Conservation (phyloP, 768 basidiomycete genomes). For the Candolleomyces efflorescens region DNA sequence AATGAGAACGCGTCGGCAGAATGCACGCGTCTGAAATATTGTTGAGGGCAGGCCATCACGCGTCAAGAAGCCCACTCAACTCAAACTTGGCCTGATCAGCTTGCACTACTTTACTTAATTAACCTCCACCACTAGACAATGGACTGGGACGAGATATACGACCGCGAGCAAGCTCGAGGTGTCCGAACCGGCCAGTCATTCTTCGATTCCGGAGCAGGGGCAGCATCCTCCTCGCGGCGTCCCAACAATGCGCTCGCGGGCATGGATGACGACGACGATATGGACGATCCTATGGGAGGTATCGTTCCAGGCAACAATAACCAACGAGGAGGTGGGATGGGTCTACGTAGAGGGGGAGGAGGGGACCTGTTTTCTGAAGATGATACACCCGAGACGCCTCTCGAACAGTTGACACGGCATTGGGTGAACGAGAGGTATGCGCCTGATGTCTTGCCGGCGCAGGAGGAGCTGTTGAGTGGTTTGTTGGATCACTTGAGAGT, state of each 20-base stretch:
- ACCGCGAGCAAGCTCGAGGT: neutral
- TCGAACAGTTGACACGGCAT: conserved; percentile 69
- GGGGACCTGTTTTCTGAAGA: neutral
- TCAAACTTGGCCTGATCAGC: neutral
- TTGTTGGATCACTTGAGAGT: conserved; percentile 74
- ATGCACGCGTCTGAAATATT: neutral
- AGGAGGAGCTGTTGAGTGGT: conserved; percentile 60
- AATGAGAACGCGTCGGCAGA: neutral
- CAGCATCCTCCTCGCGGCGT: neutral
- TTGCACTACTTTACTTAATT: neutral
- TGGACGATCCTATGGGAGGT: too few relatives aligned
- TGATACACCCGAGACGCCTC: conserved; percentile 43
- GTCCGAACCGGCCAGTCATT: neutral
- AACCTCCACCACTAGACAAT: neutral
- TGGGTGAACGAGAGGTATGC: conserved; percentile 87
- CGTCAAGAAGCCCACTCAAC: conserved; percentile 11
- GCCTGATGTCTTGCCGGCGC: conserved; percentile 73
- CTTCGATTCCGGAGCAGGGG: too few relatives aligned
- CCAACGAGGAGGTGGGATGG: too few relatives aligned
- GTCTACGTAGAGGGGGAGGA: neutral
- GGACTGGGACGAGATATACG: neutral
- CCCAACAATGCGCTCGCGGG: neutral
- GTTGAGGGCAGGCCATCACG: conserved; percentile 25
- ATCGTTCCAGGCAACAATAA: too few relatives aligned
- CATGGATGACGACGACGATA: neutral